Conservation (phyloP, 805 yeast species). For the Kodamaea kakaduensis region DNA sequence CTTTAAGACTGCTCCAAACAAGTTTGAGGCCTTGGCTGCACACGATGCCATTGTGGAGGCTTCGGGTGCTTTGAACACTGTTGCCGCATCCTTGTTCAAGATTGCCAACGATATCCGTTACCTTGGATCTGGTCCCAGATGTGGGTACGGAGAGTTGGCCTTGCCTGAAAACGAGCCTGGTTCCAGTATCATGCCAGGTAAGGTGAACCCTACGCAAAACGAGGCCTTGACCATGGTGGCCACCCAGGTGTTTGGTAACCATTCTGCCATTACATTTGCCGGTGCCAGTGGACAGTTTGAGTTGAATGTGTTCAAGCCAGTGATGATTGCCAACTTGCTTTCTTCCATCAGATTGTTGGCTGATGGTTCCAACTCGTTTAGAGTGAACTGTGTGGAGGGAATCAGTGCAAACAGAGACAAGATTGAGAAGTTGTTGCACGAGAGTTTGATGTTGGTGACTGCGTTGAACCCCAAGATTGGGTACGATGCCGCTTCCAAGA, state of each 20-base stretch:
- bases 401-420: constrained; percentile 84
- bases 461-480: constrained; percentile 99
- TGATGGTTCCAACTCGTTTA: constrained; percentile 87
- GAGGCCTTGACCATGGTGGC: constrained; percentile 99
- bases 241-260: constrained; percentile 96
- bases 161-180: constrained; percentile 99
- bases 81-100: constrained; percentile 90
- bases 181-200: constrained; percentile 99
- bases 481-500: constrained; percentile 95
- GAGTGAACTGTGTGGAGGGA: constrained; percentile 93
- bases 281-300: constrained; percentile 99
- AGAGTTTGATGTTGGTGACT: constrained; percentile 96
- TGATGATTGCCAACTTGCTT: constrained; percentile 85
- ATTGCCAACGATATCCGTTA: constrained; percentile 98
- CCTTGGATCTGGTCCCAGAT: constrained; percentile 98
- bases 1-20: constrained; percentile 95
- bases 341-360: constrained; percentile 84
- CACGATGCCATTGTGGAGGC: constrained; percentile 98
- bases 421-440: constrained; percentile 83
- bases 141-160: constrained; percentile 95
- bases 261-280: constrained; percentile 90
- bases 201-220: constrained; percentile 98
- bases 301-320: constrained; percentile 97
- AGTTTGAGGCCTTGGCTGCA: constrained; percentile 98
- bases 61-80: constrained; percentile 93